Evolutionary conservation across 495 filamentous ascomycete species (phyloP).

Genomic region (Hypoxylon crocopeplum): DNA sequence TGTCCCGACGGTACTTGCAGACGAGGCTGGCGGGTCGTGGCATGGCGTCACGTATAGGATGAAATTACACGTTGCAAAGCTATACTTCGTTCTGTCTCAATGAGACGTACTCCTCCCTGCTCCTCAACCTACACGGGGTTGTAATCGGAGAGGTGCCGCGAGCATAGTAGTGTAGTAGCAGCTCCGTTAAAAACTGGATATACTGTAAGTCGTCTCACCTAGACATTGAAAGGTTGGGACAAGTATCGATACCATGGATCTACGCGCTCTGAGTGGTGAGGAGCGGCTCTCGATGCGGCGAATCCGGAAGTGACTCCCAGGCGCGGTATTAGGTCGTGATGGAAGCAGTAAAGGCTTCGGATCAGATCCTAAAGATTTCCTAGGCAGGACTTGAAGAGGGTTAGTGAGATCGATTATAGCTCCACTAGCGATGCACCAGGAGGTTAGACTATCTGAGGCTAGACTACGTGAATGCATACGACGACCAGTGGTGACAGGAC

Average conservation of each 20-base stretch:
- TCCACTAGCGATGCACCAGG: constrained; percentile 18
- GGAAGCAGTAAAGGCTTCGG: constrained; percentile 26
- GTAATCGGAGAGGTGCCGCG: constrained; percentile 3
- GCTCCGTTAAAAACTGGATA: constrained; percentile 16
- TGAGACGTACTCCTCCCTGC: not conserved
- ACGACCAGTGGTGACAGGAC: constrained; percentile 1
- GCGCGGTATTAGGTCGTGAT: constrained; percentile 18
- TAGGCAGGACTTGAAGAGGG: constrained; percentile 12
- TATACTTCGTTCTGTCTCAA: not conserved
- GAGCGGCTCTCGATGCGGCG: constrained; percentile 20
- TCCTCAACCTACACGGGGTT: constrained; percentile 9
- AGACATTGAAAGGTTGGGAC: constrained; percentile 6
- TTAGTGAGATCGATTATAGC: constrained; percentile 15
- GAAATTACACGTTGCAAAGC: constrained; percentile 8
- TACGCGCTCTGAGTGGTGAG: not conserved
- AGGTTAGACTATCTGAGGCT: constrained; percentile 14
- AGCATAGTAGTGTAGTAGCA: not conserved
- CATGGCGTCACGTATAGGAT: constrained; percentile 14
- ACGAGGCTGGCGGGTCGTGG: constrained; percentile 25
- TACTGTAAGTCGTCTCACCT: constrained; percentile 1
- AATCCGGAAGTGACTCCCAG: constrained; percentile 22
- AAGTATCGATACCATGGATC: constrained; percentile 9
- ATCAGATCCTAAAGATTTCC: constrained; percentile 18
- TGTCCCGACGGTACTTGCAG: constrained; percentile 17
- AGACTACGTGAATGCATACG: constrained; percentile 1